Evolutionary conservation across 108 stramenopile species (phyloP), one percentile per base, ranked within the genome.

Genomic region (Cyclotella cryptica): DNA sequence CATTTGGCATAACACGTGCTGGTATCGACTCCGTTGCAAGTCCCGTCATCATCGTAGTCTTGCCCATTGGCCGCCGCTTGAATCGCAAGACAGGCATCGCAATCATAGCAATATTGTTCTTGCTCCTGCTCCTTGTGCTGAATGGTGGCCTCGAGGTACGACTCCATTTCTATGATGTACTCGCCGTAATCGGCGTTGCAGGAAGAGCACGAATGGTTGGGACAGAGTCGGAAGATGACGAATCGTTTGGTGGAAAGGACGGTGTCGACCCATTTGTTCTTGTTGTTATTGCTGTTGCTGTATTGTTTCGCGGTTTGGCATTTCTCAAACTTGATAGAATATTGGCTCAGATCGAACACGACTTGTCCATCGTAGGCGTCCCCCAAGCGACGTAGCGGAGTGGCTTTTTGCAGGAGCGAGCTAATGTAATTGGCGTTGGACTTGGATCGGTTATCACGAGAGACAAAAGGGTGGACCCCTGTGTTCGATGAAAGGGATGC

Each of bases 211-310:
- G 71, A 71, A 14, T n/a, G 21, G 64, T 73, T 68, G 68, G 92
- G 92, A 66, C 95, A 96, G 27, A 96, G 89, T 26, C 90, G 89
- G 84, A 96, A 96, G 53, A 96, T 78, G 46, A 92, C 90, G 65
- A 93, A 93, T 72, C 91, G 85, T 66, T 88, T 86, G 0, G 91
- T 91, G 7, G 69, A 71, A 12, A 96, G 83, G 44, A 91, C 84
- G 12, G 90, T 86, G 24, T 75, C 67, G n/a, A 74, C 76, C 35
- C 35, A 35, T 0, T 90, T 88, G 46, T 95, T 85, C n/a, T 90
- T 64, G 66, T 84, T 79, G 43, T 70, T 81, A 2, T 61, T 54
- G 27, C 60, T 29, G 18, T 61, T 54, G 27, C 60, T 29, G 72
- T 87, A 93, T 44, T 88, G 69, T 64, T 91, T 91, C 53, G 92